Percentiles rank a stretch among this genome's conserved stretches.
Conservation (phyloP, 805 yeast species). For the Starmerella bombi region DNA sequence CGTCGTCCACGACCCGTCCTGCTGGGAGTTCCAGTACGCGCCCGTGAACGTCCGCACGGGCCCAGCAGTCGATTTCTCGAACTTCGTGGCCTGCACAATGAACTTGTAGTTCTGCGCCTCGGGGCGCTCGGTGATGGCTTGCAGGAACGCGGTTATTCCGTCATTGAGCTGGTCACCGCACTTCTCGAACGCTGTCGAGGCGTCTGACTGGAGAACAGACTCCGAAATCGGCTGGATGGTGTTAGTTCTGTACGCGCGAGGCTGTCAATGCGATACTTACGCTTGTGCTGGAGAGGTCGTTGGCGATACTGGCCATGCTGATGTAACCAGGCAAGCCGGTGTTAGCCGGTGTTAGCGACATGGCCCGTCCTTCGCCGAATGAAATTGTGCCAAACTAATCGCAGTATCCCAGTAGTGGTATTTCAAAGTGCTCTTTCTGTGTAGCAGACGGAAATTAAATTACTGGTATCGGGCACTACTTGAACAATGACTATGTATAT, state of each 20-base stretch:
- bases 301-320: slow-evolving; percentile 11
- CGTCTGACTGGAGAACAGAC: slow-evolving; percentile 8
- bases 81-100: slow-evolving; percentile 13
- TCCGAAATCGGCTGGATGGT: slow-evolving; percentile 13
- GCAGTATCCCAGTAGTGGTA: no score
- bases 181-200: slow-evolving; percentile 6
- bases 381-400: no score
- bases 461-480: no score
- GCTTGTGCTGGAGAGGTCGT: slow-evolving; percentile 13
- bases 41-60: slow-evolving; percentile 17
- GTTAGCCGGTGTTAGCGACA: background rate
- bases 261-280: slow-evolving; percentile 9
- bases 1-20: slow-evolving; percentile 21
- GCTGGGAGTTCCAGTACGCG: slow-evolving; percentile 22
- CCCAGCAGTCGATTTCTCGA: slow-evolving; percentile 12
- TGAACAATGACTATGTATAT: no score
- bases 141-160: slow-evolving; percentile 10
- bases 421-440: no score
- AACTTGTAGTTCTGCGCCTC: slow-evolving; percentile 19
- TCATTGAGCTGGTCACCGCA: slow-evolving; percentile 1
- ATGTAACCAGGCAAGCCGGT: background rate
- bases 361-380: no score
- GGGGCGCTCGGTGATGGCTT: slow-evolving; percentile 7
- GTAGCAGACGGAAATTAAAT: no score
- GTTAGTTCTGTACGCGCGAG: background rate